Percentiles rank a stretch among this genome's conserved stretches.
Conservation (phyloP, 306 rosid species). For the Luffa acutangula region DNA sequence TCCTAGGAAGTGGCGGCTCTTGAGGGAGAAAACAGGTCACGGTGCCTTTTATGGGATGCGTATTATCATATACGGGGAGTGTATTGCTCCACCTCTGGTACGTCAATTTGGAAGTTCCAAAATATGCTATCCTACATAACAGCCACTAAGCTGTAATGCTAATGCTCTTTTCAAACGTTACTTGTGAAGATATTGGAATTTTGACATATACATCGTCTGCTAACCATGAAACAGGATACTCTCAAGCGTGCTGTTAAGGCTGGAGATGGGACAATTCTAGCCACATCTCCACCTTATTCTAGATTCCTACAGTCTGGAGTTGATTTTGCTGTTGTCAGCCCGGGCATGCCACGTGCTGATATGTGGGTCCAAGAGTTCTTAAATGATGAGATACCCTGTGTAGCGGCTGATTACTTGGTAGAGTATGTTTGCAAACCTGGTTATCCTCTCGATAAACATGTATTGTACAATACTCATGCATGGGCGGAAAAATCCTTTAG, state of each 20-base stretch:
- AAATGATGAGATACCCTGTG: conserved; percentile 78
- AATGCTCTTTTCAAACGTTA: neutral
- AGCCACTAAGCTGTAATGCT: neutral
- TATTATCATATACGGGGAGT: conserved; percentile 65
- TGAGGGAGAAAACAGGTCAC: conserved; percentile 75
- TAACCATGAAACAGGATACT: conserved; percentile 51
- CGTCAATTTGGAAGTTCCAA: neutral
- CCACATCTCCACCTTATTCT: conserved; percentile 87
- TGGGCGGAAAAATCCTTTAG: conserved; percentile 71
- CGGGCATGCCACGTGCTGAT: conserved; percentile 76
- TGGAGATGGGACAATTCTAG: conserved; percentile 79
- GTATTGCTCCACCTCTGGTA: conserved; percentile 84
- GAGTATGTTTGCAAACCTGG: conserved; percentile 91
- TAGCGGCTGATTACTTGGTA: conserved; percentile 79
- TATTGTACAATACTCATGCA: conserved; percentile 43
- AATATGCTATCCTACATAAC: neutral
- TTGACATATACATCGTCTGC: neutral
- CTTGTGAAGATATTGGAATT: neutral
- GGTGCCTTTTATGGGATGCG: conserved; percentile 82
- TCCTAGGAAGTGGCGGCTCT: conserved; percentile 87
- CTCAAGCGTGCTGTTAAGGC: conserved; percentile 84
- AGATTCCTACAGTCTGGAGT: conserved; percentile 50
- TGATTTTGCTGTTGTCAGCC: conserved; percentile 73
- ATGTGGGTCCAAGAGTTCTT: conserved; percentile 86
- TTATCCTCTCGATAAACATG: conserved; percentile 65